Percentiles rank a stretch among this genome's conserved stretches.
Evolutionary conservation across 2,329 filamentous ascomycete genomes (phyloP).

Genomic region (Corynespora cassiicola): DNA sequence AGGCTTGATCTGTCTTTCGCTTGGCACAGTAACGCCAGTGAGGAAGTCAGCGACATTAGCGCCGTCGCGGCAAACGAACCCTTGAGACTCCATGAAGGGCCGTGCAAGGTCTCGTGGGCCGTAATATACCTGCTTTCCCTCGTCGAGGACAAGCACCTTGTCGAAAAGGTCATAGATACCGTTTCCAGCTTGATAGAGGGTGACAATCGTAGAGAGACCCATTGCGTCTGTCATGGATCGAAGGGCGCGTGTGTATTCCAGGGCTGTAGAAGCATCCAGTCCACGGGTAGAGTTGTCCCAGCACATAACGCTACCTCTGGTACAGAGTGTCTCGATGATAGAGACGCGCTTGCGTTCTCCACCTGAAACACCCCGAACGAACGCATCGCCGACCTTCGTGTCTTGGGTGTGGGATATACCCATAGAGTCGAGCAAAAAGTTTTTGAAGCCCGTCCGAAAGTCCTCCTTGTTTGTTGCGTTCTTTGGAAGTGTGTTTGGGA

Average conservation of each 20-base stretch:
- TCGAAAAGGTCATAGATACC: conserved; percentile 70
- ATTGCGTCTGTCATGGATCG: conserved; percentile 57
- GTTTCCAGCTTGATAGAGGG: conserved; percentile 60
- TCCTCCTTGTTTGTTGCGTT: conserved; percentile 53
- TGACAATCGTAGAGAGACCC: conserved; percentile 59
- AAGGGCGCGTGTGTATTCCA: conserved; percentile 63
- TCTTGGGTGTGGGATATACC: conserved; percentile 60
- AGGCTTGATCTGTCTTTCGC: conserved; percentile 48
- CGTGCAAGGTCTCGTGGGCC: conserved; percentile 67
- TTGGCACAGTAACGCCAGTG: conserved; percentile 69
- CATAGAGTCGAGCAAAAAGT: conserved; percentile 59
- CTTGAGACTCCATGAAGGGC: conserved; percentile 70
- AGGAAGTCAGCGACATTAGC: conserved; percentile 76
- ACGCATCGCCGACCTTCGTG: conserved; percentile 73
- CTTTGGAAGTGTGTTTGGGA: conserved; percentile 61
- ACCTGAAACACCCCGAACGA: conserved; percentile 70
- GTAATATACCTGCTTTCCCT: conserved; percentile 78
- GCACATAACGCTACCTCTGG: conserved; percentile 62
- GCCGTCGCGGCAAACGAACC: conserved; percentile 68
- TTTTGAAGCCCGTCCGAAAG: conserved; percentile 54
- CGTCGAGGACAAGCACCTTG: conserved; percentile 75
- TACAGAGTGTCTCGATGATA: conserved; percentile 69
- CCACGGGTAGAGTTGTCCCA: conserved; percentile 54
- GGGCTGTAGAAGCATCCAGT: conserved; percentile 48
- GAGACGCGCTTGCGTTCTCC: conserved; percentile 74